Base-by-base conservation (phyloP, 163 green algal genomes). In the Chlamydomonas reinhardtii region DNA sequence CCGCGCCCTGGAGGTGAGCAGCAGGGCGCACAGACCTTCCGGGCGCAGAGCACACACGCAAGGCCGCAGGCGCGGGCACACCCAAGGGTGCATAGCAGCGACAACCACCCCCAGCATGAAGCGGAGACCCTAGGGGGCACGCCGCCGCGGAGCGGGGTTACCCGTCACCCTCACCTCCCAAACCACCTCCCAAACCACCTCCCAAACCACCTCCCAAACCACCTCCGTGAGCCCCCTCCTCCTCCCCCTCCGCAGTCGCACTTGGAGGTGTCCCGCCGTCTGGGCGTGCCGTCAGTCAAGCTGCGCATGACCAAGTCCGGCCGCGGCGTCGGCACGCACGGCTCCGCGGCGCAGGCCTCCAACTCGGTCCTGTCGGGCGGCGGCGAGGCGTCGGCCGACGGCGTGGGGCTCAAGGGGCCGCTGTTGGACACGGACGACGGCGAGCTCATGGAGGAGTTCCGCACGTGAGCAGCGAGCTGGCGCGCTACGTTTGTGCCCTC, bases 1-100 rank as follows among this genome's bases (percentile, higher is more conserved):
- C 11, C 72, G 88, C 29, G 88, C 87, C 65, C 52, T 91, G 34
- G 88, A 91, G 88, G 81, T 87, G 56, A 14, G 70, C 25, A 25
- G 31, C 2, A 32, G 39, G 39, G 39, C 39, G 39, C 39, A n/a
- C n/a, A n/a, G n/a, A n/a, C n/a, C n/a, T n/a, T n/a, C n/a, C n/a
- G n/a, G n/a, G n/a, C n/a, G n/a, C n/a, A n/a, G n/a, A n/a, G n/a
- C n/a, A n/a, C n/a, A n/a, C n/a, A n/a, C n/a, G n/a, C n/a, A n/a
- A n/a, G n/a, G n/a, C n/a, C n/a, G n/a, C n/a, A n/a, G n/a, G n/a
- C n/a, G n/a, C n/a, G n/a, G n/a, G n/a, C n/a, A n/a, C n/a, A n/a
- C n/a, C n/a, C n/a, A n/a, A n/a, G n/a, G n/a, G n/a, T n/a, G n/a
- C n/a, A n/a, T n/a, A n/a, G n/a, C n/a, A n/a, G n/a, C n/a, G n/a